Evolutionary conservation across 2,329 filamentous ascomycete species (phyloP), one percentile per base, ranked within the genome.

Genomic region (Paramyrothecium roridum): DNA sequence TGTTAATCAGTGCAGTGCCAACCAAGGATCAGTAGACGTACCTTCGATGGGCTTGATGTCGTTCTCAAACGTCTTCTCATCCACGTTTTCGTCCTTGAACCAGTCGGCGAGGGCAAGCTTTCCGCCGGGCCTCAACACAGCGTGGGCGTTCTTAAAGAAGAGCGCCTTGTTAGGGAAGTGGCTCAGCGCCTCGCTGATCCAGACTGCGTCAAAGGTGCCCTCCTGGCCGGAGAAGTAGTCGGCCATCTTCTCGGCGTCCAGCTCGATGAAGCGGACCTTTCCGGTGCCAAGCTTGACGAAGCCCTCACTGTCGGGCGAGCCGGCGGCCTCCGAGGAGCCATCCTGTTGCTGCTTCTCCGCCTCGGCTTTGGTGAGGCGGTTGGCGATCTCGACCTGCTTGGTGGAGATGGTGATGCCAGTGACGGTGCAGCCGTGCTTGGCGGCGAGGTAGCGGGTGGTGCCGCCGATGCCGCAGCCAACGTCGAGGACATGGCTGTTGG

Each of bases 401-500:
- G 76, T 72, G 50, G 81, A 84, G 68, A 85, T 86, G 50, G 83
- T 86, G 63, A 86, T 79, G 53, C 83, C 83, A 0, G 80, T 84
- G 16, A 85, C 82, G 19, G 68, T 71, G 57, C 81, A 83, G 40
- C 73, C 78, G 23, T 79, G 74, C 26, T 78, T 68, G 6, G 72
- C 71, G 12, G 83, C 83, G 11, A 86, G 76, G 63, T 79, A 78
- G 26, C 83, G 78, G 40, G 80, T 77, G 2, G 83, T 86, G 50
- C 83, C 83, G 54, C 83, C 83, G 50, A 86, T 74, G 30, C 83
- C 83, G 63, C 83, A 86, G 3, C 83, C 83, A 2, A 85, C 82
- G 60, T 86, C 83, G 8, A 86, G 77, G 17, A 86, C 69, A 10
- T 56, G 30, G 53, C 54, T 51, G 21, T 60, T 56, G 10, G 55